Base-by-base conservation (phyloP, 768 basidiomycete genomes). In the Sporobolomyces roseus region DNA sequence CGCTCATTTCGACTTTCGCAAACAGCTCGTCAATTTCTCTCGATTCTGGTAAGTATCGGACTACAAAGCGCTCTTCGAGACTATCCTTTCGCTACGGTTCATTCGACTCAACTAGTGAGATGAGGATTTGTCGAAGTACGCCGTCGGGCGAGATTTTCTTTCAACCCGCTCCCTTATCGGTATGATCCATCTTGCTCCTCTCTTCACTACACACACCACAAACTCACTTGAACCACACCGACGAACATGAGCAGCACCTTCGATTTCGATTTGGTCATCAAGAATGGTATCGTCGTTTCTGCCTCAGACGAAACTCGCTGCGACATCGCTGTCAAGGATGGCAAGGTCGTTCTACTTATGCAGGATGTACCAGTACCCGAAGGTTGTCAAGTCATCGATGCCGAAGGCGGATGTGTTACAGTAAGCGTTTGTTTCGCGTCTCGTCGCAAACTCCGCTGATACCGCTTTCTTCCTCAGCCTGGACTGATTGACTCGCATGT, bases 401-500 rank as follows among this genome's bases (percentile, higher is more conserved):
- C 78, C 27, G 76, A 79, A 38, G 79, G 79, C 2, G 79, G 75
- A 4, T 79, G 72, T 66, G 65, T 80, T 3, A 80, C 79, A 7
- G 76, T 77, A 36, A 68, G 76, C 59, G 17, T 46, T 46, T 8
- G 25, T 33, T 46, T 35, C 38, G 3, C 46, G 3, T 23, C 1
- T 14, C 23, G 41, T 9, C 7, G 13, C 17, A 36, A 14, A 1
- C 36, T 5, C 4, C 23, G 36, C 56, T 43, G 4, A 23, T 3
- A 17, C 29, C 1, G 36, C 35, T 16, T 46, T 10, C 33, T 2
- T 14, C 23, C 13, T 33, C 61, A 76, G 75, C 80, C 80, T 21
- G 80, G 80, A 4, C 77, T 79, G 3, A 72, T 80, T 51, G 80
- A 80, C 70, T 75, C 77, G 19, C 80, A 80, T 56, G 79, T 80